Conservation (phyloP, 1,284 basidiomycete species). For the Somion occarium region DNA sequence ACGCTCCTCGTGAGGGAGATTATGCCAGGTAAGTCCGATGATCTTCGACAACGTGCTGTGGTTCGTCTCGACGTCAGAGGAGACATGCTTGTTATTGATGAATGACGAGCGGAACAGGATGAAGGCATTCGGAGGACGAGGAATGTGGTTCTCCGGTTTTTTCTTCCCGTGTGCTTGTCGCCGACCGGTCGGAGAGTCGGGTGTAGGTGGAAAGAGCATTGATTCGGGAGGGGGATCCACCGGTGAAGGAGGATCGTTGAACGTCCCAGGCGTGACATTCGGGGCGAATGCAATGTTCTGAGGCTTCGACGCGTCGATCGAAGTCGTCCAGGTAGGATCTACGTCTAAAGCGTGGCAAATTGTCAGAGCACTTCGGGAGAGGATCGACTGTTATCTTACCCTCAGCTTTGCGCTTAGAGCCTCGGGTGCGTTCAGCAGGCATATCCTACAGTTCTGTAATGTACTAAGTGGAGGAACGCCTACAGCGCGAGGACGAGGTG, state of each 20-base stretch:
- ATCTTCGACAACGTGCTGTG: conserved; percentile 65
- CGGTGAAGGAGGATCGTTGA: conserved; percentile 40
- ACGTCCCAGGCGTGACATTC: conserved; percentile 56
- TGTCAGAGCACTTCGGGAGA: neutral
- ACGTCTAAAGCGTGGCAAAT: conserved; percentile 30
- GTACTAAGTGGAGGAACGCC: conserved; percentile 19
- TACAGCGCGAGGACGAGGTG: conserved; percentile 17
- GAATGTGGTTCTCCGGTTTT: conserved; percentile 76
- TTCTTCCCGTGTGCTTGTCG: conserved; percentile 50
- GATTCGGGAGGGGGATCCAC: conserved; percentile 28
- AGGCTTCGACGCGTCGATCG: conserved; percentile 38
- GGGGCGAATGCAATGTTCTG: conserved; percentile 52
- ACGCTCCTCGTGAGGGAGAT: conserved; percentile 62
- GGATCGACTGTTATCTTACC: conserved; percentile 30
- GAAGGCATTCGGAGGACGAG: conserved; percentile 91
- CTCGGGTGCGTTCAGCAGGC: conserved; percentile 52
- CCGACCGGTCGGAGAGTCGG: conserved; percentile 20
- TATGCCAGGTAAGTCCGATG: conserved; percentile 62
- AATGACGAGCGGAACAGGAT: conserved; percentile 92
- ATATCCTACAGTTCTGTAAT: conserved; percentile 29
- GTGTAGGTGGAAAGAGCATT: conserved; percentile 41
- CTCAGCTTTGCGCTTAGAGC: conserved; percentile 33
- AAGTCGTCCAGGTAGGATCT: conserved; percentile 48
- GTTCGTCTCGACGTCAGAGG: conserved; percentile 74
- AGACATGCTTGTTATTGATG: conserved; percentile 73